Conservation (phyloP, 495 filamentous ascomycete species). For the Lichina pygmaea region DNA sequence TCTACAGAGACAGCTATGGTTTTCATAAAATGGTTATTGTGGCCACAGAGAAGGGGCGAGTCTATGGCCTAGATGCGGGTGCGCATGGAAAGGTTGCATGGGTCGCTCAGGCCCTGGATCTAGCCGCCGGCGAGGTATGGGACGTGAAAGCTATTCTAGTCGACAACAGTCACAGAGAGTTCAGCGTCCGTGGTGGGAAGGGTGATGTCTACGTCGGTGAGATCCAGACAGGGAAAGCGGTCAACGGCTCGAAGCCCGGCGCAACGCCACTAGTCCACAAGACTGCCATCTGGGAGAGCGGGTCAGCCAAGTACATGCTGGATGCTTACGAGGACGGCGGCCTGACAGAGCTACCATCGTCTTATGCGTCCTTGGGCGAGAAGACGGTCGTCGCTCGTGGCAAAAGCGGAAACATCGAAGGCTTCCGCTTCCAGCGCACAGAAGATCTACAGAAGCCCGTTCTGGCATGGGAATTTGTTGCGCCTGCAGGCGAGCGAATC, state of each 20-base stretch:
- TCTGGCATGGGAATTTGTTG: constrained; percentile 49
- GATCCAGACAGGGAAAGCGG: constrained; percentile 18
- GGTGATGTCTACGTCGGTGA: constrained; percentile 19
- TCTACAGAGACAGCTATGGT: constrained; percentile 55
- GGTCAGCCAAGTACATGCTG: background rate
- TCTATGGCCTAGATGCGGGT: constrained; percentile 55
- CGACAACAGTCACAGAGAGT: constrained; percentile 22
- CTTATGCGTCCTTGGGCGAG: background rate
- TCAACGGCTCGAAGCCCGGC: constrained; percentile 9
- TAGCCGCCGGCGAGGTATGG: constrained; percentile 27
- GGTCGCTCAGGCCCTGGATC: constrained; percentile 30
- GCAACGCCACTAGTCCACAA: background rate
- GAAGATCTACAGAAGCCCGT: constrained; percentile 19
- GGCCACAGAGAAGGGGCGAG: constrained; percentile 51
- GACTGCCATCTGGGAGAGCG: no score
- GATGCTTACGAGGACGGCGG: background rate
- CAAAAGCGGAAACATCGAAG: constrained; percentile 30
- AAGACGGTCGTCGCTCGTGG: constrained; percentile 26
- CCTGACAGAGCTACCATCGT: background rate
- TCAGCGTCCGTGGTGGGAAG: constrained; percentile 9
- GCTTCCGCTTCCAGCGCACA: constrained; percentile 23
- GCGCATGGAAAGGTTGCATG: constrained; percentile 52
- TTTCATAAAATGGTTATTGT: constrained; percentile 61
- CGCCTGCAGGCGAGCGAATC: constrained; percentile 37
- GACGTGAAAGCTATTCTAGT: constrained; percentile 39